phyloP scores from a whole-genome alignment of 2,329 filamentous ascomycete genomes.

The Penicillium polonicum region DNA sequence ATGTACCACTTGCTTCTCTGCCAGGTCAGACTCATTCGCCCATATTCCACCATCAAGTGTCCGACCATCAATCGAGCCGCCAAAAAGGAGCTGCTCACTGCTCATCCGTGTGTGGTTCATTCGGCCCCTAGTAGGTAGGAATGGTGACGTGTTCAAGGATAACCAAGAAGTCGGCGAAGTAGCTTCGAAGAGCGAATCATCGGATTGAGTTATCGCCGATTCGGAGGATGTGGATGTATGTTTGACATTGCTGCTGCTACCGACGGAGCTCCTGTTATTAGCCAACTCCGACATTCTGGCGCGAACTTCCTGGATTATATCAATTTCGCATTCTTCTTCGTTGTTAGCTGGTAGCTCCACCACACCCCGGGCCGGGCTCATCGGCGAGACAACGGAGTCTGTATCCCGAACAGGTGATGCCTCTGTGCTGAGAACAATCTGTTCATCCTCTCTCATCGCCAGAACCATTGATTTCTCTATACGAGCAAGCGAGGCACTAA shows the following conservation, averaged over 20 bases:
- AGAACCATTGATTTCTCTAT: slow-evolving; percentile 25
- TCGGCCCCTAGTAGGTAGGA: background rate
- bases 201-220: slow-evolving; percentile 20
- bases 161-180: slow-evolving; percentile 9
- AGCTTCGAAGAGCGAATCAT: slow-evolving; percentile 14
- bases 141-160: slow-evolving; percentile 6
- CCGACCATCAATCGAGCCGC: slow-evolving; percentile 7
- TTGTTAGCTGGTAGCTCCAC: background rate
- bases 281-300: background rate
- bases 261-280: background rate
- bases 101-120: background rate
- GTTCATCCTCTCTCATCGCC: slow-evolving; percentile 23
- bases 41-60: slow-evolving; percentile 6
- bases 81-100: slow-evolving; percentile 4
- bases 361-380: background rate
- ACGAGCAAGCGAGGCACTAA: slow-evolving; percentile 25
- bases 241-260: slow-evolving; percentile 2
- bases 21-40: slow-evolving; percentile 5
- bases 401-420: slow-evolving; percentile 5
- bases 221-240: slow-evolving; percentile 22
- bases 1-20: slow-evolving; percentile 7
- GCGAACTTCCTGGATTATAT: background rate
- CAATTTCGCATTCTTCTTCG: background rate
- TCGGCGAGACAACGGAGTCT: slow-evolving; percentile 7
- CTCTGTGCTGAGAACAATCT: slow-evolving; percentile 6